Evolutionary conservation across 73 alveolate genomes (phyloP).

Genomic region (Diophrys appendiculata): DNA sequence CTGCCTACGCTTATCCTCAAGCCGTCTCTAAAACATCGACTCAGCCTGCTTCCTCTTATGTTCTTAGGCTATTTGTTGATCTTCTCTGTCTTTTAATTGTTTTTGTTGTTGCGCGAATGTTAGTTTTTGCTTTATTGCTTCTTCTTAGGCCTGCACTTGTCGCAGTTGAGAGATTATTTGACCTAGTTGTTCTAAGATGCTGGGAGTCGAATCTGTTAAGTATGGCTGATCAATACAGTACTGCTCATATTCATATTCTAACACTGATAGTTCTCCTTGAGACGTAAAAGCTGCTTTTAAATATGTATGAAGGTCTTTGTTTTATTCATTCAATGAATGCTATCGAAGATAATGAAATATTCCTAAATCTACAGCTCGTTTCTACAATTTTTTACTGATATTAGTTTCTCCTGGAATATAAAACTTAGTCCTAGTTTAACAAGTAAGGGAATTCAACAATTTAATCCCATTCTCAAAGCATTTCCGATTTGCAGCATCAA

Average conservation of each 20-base stretch:
- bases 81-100: slow-evolving; percentile 12
- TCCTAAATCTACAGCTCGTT: slow-evolving; percentile 1
- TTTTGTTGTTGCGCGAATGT: slow-evolving; percentile 12
- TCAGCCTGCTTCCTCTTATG: not conserved
- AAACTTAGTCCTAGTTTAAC: slow-evolving; percentile 13
- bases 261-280: not conserved
- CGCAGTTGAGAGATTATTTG: too few relatives aligned
- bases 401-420: slow-evolving; percentile 56
- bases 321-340: not conserved
- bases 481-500: not conserved
- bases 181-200: too few relatives aligned
- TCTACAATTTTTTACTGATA: slow-evolving; percentile 3
- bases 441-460: not conserved
- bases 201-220: not conserved
- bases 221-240: slow-evolving; percentile 11
- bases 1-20: not conserved
- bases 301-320: not conserved
- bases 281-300: not conserved
- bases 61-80: not conserved
- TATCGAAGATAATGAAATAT: not conserved
- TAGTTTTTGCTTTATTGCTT: slow-evolving; percentile 14
- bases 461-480: not conserved
- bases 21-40: not conserved
- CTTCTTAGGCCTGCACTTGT: slow-evolving; percentile 13
- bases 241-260: slow-evolving; percentile 2